phyloP scores from a whole-genome alignment of 208 protist genomes.

The Phytomonas sp. region DNA sequence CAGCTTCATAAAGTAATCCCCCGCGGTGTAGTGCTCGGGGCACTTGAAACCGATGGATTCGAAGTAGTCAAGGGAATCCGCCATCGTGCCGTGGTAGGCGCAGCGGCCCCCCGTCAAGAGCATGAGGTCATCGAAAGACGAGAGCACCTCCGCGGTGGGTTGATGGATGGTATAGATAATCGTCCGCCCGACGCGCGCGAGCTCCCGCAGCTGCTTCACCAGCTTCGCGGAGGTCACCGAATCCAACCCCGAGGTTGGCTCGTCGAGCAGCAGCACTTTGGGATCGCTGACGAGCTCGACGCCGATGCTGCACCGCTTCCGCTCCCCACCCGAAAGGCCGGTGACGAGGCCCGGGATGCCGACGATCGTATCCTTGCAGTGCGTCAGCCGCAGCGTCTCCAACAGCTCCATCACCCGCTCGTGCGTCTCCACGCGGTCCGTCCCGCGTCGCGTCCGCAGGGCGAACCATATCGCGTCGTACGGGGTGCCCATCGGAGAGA shows the following conservation, averaged over 20 bases:
- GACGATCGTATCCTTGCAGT: conserved; percentile 66
- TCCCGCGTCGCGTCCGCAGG: conserved; percentile 56
- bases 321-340: conserved; percentile 84
- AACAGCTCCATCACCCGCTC: conserved; percentile 55
- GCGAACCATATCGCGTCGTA: conserved; percentile 69
- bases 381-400: conserved; percentile 46
- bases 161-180: conserved; percentile 93
- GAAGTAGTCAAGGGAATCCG: conserved; percentile 69
- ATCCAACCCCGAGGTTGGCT: conserved; percentile 89
- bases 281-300: conserved; percentile 86
- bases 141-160: conserved; percentile 81
- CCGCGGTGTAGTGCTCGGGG: conserved; percentile 66
- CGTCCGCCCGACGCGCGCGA: conserved; percentile 71
- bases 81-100: conserved; percentile 79
- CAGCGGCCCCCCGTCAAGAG: conserved; percentile 69
- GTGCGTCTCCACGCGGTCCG: conserved; percentile 25
- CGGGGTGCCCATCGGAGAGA: conserved; percentile 52
- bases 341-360: conserved; percentile 56
- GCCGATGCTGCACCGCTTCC: conserved; percentile 83
- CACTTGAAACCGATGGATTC: conserved; percentile 56
- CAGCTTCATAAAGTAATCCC: conserved; percentile 85
- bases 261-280: conserved; percentile 81
- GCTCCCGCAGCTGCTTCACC: conserved; percentile 56
- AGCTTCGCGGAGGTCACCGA: conserved; percentile 73
- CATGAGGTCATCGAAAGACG: conserved; percentile 89